Base-by-base conservation (phyloP, 2,329 filamentous ascomycete genomes). In the Exophiala spinifera region DNA sequence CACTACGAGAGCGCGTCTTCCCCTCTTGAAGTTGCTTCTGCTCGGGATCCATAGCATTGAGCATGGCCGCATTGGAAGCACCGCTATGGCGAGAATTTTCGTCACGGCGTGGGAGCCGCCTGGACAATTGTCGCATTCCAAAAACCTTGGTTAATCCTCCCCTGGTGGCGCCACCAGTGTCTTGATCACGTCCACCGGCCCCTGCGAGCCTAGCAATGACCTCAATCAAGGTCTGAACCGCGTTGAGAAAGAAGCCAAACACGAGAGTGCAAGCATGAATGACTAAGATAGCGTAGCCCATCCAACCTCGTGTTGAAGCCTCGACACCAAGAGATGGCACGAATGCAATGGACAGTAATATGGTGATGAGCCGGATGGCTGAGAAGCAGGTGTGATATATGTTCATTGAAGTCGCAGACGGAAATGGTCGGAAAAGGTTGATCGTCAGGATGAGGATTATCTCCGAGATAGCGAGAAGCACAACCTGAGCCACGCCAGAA, bases 401-500 rank as follows among this genome's bases (percentile, higher is more conserved):
- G 67, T 97, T 97, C 94, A 99, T 99, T 23, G 92, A 96, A 0
- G 94, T 97, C 19, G 91, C 85, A 1, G 86, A 85, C 57, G 92
- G 86, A 66, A 95, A 99, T 0, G 94, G 94, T 14, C 88, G 85
- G 74, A 97, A 95, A 6, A 90, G 89, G 64, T 94, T 86, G 3
- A 97, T 75, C 0, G 91, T 92, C 42, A 97, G 77, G 33, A 96
- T 84, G 55, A 91, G 84, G 31, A 96, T 87, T 59, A 97, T 88
- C 73, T 99, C 94, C 70, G 91, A 96, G 51, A 96, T 92, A 21
- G 91, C 91, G 36, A 99, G 80, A 40, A 97, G 78, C 20, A 96
- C 88, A 53, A 99, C 82, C 71, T 99, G 94, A 2, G 91, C 91
- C 53, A 96, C 91, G 6, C 94, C 94, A 31, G 89, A 95, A 1